Base-by-base conservation (phyloP, 176 grass and related monocot species). In the Lolium perenne region DNA sequence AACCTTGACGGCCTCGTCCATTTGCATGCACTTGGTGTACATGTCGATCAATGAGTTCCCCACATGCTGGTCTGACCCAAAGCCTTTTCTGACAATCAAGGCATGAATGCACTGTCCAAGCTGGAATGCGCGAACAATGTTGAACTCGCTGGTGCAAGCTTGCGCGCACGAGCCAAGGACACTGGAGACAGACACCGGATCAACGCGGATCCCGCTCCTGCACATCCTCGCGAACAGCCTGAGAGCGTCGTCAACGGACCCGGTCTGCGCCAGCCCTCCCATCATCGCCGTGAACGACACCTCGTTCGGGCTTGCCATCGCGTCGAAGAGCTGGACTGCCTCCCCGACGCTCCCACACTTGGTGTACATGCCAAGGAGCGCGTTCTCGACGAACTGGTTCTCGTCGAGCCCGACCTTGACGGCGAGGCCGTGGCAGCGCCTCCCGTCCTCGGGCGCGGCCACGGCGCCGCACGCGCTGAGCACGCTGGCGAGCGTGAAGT, bases 281-380 rank as follows among this genome's bases (percentile, higher is more conserved):
- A 97, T 97, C 87, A 97, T 92, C 20, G 91, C 84, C 14, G 95
- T 97, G 89, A 95, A 88, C 0, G 95, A 97, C 76, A 97, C 95
- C 78, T 97, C 95, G 72, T 95, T 93, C 7, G 85, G 93, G 38
- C 25, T 21, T 49, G 84, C 22, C 80, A 97, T 93, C 25, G 57
- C 53, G 29, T 97, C 89, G 23, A 97, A 97, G 59, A 95, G 61
- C 55, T 73, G 74, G 47, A 92, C 50, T 13, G 93, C 91, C 40
- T 95, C 81, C 0, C 38, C 45, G 7, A 88, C 18, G 64, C 63
- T 73, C 61, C 87, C 81, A 11, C 91, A 97, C 56, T 93, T 97
- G 3, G 77, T 70, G 55, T 97, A 93, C 95, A 97, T 95, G 3
- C 87, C 89, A 49, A 97, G 70, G 22, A 95, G 71, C 53, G 93